Base-by-base conservation (phyloP, 371 early-diverging fungal genomes). In the Dichotomocladium elegans region DNA sequence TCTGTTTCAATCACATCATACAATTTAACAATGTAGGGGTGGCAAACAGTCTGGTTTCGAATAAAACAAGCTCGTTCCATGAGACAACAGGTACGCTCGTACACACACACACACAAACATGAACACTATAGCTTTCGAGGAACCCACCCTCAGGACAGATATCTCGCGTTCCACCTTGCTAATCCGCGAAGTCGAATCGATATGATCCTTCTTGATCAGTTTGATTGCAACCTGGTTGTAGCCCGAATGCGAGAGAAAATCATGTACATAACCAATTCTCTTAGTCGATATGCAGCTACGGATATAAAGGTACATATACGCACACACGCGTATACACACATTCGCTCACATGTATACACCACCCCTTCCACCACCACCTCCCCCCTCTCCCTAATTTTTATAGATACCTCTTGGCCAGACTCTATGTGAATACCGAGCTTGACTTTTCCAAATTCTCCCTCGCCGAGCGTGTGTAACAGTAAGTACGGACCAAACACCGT, bases 391-490 rank as follows among this genome's bases (percentile, higher is more conserved):
- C 47, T 42, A 42, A 12, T 45, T 7, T 46, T 19, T 25, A 15
- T 14, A 33, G 17, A 65, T 81, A 93, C 99, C 84, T 95, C 95
- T 63, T 90, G 89, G 12, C 94, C 92, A 12, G 92, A 89, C 35
- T 93, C 78, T 46, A 88, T 87, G 72, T 98, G 93, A 56, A 94
- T 85, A 11, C 94, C 99, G 25, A 97, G 84, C 64, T 98, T 98
- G 60, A 99, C 99, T 72, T 97, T 96, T 42, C 96, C 96, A 72
- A 98, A 98, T 70, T 97, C 98, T 25, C 99, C 99, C 70, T 94
- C 97, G 44, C 99, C 99, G 11, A 99, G 79, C 14, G 95, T 93
- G 70, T 96, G 97, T 22, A 94, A 81, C 41, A 99, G 74, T 17
- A 89, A 84, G 73, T 98, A 99, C 48, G 95, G 92, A 12, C 98